These are phyloP conservation scores for Spizellomyces sp. DNA, from an alignment of 192 early-diverging fungal genomes.

Conservation along the genomic window DNA sequence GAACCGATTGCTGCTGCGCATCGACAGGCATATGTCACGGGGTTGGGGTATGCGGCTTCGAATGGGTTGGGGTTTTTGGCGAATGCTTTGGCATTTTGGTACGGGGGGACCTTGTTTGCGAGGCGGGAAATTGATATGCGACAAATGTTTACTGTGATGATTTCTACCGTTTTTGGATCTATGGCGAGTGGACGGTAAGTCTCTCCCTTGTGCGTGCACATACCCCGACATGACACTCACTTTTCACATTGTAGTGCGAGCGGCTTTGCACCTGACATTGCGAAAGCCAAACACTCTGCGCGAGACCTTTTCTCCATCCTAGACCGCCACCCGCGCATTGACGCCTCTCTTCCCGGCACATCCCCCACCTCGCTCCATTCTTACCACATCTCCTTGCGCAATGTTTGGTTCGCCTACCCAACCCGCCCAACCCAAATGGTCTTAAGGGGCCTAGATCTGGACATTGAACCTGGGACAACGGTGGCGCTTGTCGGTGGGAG, in stretches of 20 bases:
- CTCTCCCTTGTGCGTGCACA: neutral
- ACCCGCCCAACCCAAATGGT: slow-evolving; percentile 81
- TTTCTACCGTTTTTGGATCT: slow-evolving; percentile 82
- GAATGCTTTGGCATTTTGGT: slow-evolving; percentile 46
- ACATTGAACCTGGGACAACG: slow-evolving; percentile 73
- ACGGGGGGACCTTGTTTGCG: slow-evolving; percentile 56
- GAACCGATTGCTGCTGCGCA: slow-evolving; percentile 68
- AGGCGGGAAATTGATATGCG: slow-evolving; percentile 44
- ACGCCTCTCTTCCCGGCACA: slow-evolving; percentile 22
- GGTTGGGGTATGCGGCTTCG: slow-evolving; percentile 45
- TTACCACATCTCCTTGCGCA: slow-evolving; percentile 48
- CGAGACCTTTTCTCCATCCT: slow-evolving; percentile 41
- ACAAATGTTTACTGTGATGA: slow-evolving; percentile 79
- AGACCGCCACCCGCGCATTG: slow-evolving; percentile 45
- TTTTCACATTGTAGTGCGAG: slow-evolving; percentile 7
- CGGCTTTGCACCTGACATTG: slow-evolving; percentile 32
- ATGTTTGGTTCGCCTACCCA: slow-evolving; percentile 86
- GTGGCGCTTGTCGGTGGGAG: slow-evolving; percentile 90
- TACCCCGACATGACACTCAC: too few species aligned
- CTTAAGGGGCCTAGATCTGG: slow-evolving; percentile 72
- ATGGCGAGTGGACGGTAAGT: slow-evolving; percentile 6
- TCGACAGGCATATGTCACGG: slow-evolving; percentile 51
- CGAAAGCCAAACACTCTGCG: slow-evolving; percentile 42
- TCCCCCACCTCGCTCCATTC: neutral
- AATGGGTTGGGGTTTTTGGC: slow-evolving; percentile 28